Percentiles rank a stretch among this genome's conserved stretches.
phyloP scores from a whole-genome alignment of 2,329 filamentous ascomycete species.

The Rutstroemia sp. region DNA sequence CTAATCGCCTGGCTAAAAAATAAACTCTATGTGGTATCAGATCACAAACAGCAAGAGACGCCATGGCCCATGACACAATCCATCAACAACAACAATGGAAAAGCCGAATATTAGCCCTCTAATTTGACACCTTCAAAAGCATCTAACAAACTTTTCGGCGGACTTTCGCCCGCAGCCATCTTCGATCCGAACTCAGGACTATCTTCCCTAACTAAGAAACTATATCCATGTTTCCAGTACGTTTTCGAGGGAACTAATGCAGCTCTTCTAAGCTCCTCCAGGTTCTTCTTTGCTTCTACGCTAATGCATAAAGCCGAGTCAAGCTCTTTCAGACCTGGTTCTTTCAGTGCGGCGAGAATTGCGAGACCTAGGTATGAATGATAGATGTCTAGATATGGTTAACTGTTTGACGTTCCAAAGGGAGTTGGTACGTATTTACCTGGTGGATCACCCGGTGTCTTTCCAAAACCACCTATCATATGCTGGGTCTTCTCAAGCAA shows the following conservation, averaged over 20 bases:
- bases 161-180: conserved; percentile 14
- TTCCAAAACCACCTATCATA: conserved; percentile 74
- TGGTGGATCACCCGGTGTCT: conserved; percentile 58
- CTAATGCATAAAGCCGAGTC: conserved; percentile 75
- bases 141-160: conserved; percentile 9
- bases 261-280: conserved; percentile 31
- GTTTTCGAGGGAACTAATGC: conserved; percentile 12
- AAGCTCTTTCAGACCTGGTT: conserved; percentile 60
- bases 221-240: conserved; percentile 24
- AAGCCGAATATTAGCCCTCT: not conserved
- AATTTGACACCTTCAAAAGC: conserved; percentile 7
- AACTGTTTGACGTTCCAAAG: not conserved
- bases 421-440: conserved; percentile 36
- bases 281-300: conserved; percentile 43
- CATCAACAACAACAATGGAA: not conserved
- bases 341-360: conserved; percentile 65
- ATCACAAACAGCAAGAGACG: not conserved
- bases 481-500: conserved; percentile 84
- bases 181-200: conserved; percentile 19
- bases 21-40: conserved; percentile 2
- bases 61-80: not conserved
- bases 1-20: not conserved
- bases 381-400: conserved; percentile 54
- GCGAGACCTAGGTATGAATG: conserved; percentile 86
- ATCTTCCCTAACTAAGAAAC: conserved; percentile 22